These are phyloP conservation scores for Aspergillus novofumigatus DNA, from an alignment of 2,329 filamentous ascomycete species.

Conservation along the genomic window DNA sequence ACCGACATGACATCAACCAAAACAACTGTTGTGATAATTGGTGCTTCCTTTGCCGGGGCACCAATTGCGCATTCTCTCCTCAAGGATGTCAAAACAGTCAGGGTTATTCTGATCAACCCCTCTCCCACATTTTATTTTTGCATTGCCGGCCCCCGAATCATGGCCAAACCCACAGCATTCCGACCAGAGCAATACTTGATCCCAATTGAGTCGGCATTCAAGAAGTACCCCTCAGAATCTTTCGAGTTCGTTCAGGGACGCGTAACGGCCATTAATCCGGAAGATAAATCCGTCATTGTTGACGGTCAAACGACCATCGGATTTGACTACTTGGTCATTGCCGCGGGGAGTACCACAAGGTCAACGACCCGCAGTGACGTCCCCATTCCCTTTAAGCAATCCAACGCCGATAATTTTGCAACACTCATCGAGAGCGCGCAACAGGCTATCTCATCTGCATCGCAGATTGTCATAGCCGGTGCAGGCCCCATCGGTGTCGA, in stretches of 20 bases:
- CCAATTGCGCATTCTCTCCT: constrained; percentile 36
- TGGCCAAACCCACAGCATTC: constrained; percentile 47
- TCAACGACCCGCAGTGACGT: constrained; percentile 34
- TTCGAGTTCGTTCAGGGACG: constrained; percentile 51
- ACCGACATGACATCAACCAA: background rate
- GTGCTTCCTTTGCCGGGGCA: constrained; percentile 35
- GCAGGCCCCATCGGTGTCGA: constrained; percentile 49
- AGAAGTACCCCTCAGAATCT: constrained; percentile 44
- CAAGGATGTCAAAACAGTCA: constrained; percentile 30
- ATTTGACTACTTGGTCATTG: constrained; percentile 55
- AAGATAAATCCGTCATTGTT: constrained; percentile 43
- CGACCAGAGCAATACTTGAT: constrained; percentile 47
- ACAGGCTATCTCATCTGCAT: constrained; percentile 32
- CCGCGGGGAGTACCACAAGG: constrained; percentile 49
- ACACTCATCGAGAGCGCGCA: constrained; percentile 33
- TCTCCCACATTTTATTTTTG: constrained; percentile 52
- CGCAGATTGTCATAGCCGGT: constrained; percentile 46
- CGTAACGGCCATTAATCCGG: constrained; percentile 45
- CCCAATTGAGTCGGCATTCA: constrained; percentile 48
- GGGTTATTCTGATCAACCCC: constrained; percentile 53
- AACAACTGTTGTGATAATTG: constrained; percentile 31
- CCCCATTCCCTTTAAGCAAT: constrained; percentile 40
- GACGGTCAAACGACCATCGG: constrained; percentile 27
- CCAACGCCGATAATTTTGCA: constrained; percentile 36
- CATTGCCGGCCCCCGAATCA: constrained; percentile 50